Percentiles rank a stretch among this genome's conserved stretches.
Conservation (phyloP, 169 alveolate genomes). For the Cryptosporidium parvum region DNA sequence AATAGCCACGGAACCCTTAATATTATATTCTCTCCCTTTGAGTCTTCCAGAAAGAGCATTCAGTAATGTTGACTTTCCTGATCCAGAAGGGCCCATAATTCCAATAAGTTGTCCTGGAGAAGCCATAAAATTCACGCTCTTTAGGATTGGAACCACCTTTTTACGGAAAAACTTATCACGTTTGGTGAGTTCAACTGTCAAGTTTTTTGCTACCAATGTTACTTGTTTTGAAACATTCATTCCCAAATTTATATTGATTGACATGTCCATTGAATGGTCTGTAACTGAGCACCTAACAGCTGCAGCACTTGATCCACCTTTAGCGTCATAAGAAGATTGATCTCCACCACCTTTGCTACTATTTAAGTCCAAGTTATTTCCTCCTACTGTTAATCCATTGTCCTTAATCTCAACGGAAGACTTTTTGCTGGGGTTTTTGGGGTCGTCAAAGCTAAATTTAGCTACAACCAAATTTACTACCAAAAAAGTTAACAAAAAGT, state of each 20-base stretch:
- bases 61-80: conserved; percentile 74
- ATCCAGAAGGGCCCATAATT: conserved; percentile 78
- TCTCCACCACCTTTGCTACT: conserved; percentile 49
- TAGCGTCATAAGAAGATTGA: conserved; percentile 56
- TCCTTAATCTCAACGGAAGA: conserved; percentile 47
- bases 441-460: conserved; percentile 53
- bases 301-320: conserved; percentile 75
- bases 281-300: conserved; percentile 68
- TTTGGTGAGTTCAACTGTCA: conserved; percentile 24
- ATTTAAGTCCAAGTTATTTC: conserved; percentile 7
- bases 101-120: conserved; percentile 78
- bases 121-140: conserved; percentile 65
- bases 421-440: conserved; percentile 7
- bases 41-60: conserved; percentile 77
- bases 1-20: conserved; percentile 51
- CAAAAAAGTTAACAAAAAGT: background rate
- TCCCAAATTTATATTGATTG: conserved; percentile 45
- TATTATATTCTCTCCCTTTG: conserved; percentile 45
- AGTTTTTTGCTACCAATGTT: conserved; percentile 49
- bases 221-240: conserved; percentile 51
- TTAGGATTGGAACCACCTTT: conserved; percentile 17
- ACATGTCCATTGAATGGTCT: conserved; percentile 64
- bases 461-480: conserved; percentile 67
- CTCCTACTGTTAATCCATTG: background rate
- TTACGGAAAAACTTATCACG: conserved; percentile 13